Conservation (phyloP, 164 flowering plant genomes). For the Taxillus chinensis region DNA sequence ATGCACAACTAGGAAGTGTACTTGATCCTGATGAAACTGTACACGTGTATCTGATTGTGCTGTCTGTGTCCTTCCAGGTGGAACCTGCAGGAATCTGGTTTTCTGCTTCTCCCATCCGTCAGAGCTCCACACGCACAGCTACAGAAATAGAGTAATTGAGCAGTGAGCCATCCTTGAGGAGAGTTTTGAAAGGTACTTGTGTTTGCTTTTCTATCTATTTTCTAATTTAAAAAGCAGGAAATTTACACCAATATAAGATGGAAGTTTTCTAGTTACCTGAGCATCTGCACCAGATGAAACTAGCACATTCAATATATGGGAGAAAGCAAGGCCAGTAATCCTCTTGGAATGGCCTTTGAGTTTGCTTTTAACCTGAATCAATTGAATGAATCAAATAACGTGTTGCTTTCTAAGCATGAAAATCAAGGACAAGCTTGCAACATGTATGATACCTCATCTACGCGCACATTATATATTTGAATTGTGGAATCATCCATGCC, state of each 20-base stretch:
- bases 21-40: conserved; percentile 91
- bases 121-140: conserved; percentile 84
- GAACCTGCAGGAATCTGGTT: conserved; percentile 53
- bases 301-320: conserved; percentile 52
- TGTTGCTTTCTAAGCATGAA: neutral
- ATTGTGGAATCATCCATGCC: conserved; percentile 98
- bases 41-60: conserved; percentile 68
- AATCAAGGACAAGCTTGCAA: neutral
- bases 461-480: conserved; percentile 89
- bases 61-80: conserved; percentile 54
- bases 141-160: conserved; percentile 4
- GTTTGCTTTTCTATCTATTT: too few species aligned
- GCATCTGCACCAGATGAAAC: conserved; percentile 91
- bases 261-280: conserved; percentile 35
- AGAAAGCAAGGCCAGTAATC: conserved; percentile 86
- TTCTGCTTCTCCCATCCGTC: conserved; percentile 86
- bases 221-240: too few species aligned
- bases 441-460: conserved; percentile 66
- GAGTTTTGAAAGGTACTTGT: neutral
- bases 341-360: conserved; percentile 83
- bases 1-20: conserved; percentile 75
- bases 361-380: conserved; percentile 65
- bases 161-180: neutral
- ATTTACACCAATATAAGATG: neutral
- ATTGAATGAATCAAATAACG: neutral